These are phyloP conservation scores for Mortierella sp. DNA, from an alignment of 371 early-diverging fungal species.

Conservation along the genomic window DNA sequence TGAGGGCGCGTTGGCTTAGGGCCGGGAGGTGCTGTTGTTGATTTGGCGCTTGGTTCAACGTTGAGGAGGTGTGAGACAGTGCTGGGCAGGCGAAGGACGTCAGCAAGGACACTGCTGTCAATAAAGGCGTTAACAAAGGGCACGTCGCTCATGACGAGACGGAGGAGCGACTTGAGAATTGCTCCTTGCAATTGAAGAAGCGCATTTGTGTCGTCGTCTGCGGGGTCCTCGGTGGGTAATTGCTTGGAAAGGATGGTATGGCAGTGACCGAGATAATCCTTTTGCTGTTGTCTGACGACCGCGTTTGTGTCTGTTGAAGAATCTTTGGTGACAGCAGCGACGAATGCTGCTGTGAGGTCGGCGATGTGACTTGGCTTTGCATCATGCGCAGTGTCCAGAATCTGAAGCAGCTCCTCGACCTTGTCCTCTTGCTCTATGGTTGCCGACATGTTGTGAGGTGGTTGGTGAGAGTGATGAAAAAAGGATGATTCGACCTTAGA, in stretches of 20 bases:
- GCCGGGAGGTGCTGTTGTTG: conserved; percentile 14
- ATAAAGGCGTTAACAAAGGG: conserved; percentile 40
- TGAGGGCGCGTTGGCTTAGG: conserved; percentile 14
- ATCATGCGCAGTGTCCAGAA: conserved; percentile 18
- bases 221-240: background rate
- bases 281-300: conserved; percentile 24
- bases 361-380: conserved; percentile 25
- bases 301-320: conserved; percentile 20
- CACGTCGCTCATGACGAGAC: conserved; percentile 45
- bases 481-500: background rate
- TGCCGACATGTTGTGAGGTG: conserved; percentile 16
- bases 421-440: conserved; percentile 26
- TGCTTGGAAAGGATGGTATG: conserved; percentile 19
- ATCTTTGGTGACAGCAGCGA: conserved; percentile 27
- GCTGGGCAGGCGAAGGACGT: conserved; percentile 31
- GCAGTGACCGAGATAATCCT: conserved; percentile 26
- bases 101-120: conserved; percentile 27
- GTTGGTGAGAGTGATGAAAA: conserved; percentile 2
- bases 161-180: conserved; percentile 41
- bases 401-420: conserved; percentile 29
- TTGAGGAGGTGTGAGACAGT: background rate
- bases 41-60: background rate
- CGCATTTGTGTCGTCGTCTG: conserved; percentile 1
- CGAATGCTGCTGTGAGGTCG: conserved; percentile 36
- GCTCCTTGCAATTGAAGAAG: conserved; percentile 25